Percentiles rank a stretch among this genome's conserved stretches.
phyloP scores from a whole-genome alignment of 2,329 filamentous ascomycete species.

The Fusarium sp. region DNA sequence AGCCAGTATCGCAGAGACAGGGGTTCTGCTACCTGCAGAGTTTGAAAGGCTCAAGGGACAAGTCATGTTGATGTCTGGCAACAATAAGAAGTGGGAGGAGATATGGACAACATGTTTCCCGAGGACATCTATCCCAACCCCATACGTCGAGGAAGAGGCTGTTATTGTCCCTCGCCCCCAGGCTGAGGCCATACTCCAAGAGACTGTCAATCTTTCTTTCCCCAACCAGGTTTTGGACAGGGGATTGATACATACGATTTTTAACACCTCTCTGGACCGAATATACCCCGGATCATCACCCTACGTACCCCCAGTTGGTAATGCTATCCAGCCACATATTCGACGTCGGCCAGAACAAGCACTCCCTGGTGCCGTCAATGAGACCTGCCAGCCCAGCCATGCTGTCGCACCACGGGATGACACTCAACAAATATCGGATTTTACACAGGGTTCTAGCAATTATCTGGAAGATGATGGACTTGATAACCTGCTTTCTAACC shows the following conservation, averaged over 20 bases:
- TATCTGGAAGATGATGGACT: neutral
- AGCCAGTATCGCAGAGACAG: neutral
- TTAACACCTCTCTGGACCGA: too few relatives aligned
- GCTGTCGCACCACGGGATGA: neutral
- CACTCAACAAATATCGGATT: neutral
- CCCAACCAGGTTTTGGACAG: too few relatives aligned
- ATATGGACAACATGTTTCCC: neutral
- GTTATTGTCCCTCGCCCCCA: too few relatives aligned
- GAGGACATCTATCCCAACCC: neutral
- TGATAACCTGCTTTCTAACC: too few relatives aligned
- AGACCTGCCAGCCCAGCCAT: neutral
- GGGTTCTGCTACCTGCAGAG: neutral
- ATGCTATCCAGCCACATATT: neutral
- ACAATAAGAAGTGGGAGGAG: neutral
- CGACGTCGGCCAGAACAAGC: neutral
- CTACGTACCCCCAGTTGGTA: neutral
- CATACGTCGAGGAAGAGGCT: neutral
- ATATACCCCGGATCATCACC: too few relatives aligned
- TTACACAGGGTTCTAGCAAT: neutral
- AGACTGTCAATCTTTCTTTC: too few relatives aligned
- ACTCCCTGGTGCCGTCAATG: neutral
- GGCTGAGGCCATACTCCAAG: too few relatives aligned
- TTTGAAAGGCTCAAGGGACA: neutral
- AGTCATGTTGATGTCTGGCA: neutral
- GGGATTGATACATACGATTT: too few relatives aligned